Evolutionary conservation across 1,284 basidiomycete species (phyloP), one percentile per base, ranked within the genome.

Genomic region (Malassezia vespertilionis): DNA sequence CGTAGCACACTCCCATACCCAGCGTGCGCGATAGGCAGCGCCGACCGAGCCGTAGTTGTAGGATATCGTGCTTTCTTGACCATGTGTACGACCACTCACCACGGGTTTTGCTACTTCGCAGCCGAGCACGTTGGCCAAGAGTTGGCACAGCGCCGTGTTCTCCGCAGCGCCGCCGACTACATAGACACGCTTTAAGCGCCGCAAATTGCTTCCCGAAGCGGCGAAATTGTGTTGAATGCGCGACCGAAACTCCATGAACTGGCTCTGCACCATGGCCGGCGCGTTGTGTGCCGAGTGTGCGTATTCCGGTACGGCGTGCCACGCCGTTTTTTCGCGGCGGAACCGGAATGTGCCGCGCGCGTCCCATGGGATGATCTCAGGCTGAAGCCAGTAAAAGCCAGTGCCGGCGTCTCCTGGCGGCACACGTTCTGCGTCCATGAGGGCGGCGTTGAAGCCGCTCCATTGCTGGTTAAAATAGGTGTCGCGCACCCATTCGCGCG

Each of bases 221-320:
- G 80, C 80, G 20, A 85, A 72, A 60, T 85, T 83, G n/a, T 77
- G 78, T 2, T 75, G 74, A 24, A 83, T 78, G 46, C 82, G 79
- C 33, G 79, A 79, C 49, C 77, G 78, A 72, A 82, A 86, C 49
- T 80, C 86, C 63, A 89, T 75, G 65, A 89, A 79, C 63, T 90
- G 86, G 0, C 84, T 85, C 71, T 87, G 83, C 55, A 90, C 75
- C 55, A 90, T 84, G 5, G 84, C 82, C n/a, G 83, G 78, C 3
- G 84, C 80, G 65, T 86, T 83, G 5, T 77, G 74, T 12, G 71
- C 62, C 0, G 71, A 50, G 24, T 74, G 72, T 26, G 68, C 69
- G 41, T 70, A 71, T 6, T 60, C 55, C 0, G 65, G 56, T 6
- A 72, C 61, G 12, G 45, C 52, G 21, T 34, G 27, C 52, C 55